Evolutionary conservation across 164 flowering plant species (phyloP).

Genomic region (Dillenia turbinata): DNA sequence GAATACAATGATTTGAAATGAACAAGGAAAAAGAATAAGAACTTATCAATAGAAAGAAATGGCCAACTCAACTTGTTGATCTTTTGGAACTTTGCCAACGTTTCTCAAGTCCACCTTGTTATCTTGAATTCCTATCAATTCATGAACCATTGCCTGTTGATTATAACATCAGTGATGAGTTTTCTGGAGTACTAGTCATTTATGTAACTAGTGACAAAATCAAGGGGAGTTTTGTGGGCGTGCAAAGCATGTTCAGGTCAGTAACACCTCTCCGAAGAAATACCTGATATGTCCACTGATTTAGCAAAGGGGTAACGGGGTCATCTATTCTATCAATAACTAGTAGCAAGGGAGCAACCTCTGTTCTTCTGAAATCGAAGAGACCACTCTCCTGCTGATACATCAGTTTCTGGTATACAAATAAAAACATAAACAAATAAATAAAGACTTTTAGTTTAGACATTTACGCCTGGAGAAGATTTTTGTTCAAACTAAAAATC

Average conservation of each 20-base stretch:
- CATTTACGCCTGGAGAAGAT: no score
- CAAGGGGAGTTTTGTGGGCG: no score
- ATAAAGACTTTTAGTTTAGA: no score
- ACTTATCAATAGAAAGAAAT: neutral
- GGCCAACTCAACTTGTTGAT: conserved; percentile 67
- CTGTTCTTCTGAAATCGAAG: conserved; percentile 91
- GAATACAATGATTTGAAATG: no score
- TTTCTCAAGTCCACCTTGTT: conserved; percentile 78
- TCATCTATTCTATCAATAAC: conserved; percentile 91
- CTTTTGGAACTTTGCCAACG: conserved; percentile 61
- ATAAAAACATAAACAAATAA: conserved; percentile 8
- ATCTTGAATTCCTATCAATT: conserved; percentile 85
- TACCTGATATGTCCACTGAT: conserved; percentile 99
- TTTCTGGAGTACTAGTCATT: neutral
- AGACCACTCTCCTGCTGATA: conserved; percentile 96
- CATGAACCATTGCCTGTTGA: conserved; percentile 95
- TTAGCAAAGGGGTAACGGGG: conserved; percentile 89
- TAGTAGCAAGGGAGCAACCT: conserved; percentile 81
- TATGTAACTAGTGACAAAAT: neutral
- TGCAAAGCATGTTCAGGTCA: no score
- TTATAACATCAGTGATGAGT: conserved; percentile 4
- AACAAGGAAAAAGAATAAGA: conserved; percentile 1
- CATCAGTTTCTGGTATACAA: conserved; percentile 72
- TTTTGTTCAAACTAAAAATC: no score
- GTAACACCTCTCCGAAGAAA: neutral